Percentiles rank a stretch among this genome's conserved stretches.
These are phyloP conservation scores for Chloropicon primus DNA, from an alignment of 139 green algal genomes.

Conservation along the genomic window DNA sequence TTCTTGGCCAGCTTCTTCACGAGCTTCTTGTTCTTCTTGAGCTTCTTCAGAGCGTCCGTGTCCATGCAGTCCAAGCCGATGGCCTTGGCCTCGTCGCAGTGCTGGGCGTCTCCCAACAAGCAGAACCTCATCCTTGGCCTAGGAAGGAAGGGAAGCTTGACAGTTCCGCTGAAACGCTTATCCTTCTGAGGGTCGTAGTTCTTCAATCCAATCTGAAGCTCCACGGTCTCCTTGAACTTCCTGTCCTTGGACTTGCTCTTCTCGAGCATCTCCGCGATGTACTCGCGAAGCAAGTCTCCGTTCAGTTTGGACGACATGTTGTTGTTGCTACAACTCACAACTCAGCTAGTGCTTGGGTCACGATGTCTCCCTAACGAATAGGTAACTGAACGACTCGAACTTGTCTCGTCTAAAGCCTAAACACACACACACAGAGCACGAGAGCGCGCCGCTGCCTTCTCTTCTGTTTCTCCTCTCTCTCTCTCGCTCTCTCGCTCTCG, in stretches of 20 bases:
- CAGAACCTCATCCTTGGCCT: slow-evolving; percentile 86
- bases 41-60: slow-evolving; percentile 97
- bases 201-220: slow-evolving; percentile 99
- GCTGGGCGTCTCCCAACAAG: slow-evolving; percentile 95
- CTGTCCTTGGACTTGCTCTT: slow-evolving; percentile 73
- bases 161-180: slow-evolving; percentile 98
- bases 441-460: too few relatives aligned
- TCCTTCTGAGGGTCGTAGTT: slow-evolving; percentile 99
- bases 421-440: too few relatives aligned
- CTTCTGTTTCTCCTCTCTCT: too few relatives aligned
- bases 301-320: not conserved
- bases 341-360: too few relatives aligned
- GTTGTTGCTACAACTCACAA: too few relatives aligned
- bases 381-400: not conserved
- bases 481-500: too few relatives aligned
- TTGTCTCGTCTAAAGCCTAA: too few relatives aligned
- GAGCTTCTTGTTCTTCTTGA: slow-evolving; percentile 99
- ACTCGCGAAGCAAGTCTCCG: not conserved
- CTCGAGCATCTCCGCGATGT: slow-evolving; percentile 39
- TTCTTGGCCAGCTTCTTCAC: slow-evolving; percentile 99
- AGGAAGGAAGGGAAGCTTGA: slow-evolving; percentile 91
- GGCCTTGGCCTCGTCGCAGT: slow-evolving; percentile 82
- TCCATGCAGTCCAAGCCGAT: slow-evolving; percentile 78
- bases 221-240: slow-evolving; percentile 97
- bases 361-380: not conserved